These are phyloP conservation scores for Nemania sp. DNA, from an alignment of 2,329 filamentous ascomycete species.

Conservation along the genomic window DNA sequence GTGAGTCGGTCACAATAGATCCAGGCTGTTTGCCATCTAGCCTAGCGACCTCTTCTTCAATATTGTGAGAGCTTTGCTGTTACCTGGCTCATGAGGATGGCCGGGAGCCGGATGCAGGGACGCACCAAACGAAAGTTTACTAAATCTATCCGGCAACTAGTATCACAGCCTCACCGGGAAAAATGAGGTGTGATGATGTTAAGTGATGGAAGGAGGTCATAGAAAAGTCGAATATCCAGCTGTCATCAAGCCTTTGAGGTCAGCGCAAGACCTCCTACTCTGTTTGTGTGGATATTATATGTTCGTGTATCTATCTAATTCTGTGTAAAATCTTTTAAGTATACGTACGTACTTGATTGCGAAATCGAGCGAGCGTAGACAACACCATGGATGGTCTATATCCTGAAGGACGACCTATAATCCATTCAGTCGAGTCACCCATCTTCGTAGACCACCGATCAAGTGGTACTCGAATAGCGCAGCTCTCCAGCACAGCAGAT, in stretches of 20 bases:
- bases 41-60: neutral
- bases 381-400: too few relatives aligned
- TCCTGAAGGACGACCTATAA: too few relatives aligned
- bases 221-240: neutral
- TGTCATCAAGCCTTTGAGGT: neutral
- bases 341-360: too few relatives aligned
- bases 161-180: neutral
- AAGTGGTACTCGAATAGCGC: too few relatives aligned
- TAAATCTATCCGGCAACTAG: neutral
- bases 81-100: constrained; percentile 6
- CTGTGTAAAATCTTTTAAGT: too few relatives aligned
- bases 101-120: constrained; percentile 4
- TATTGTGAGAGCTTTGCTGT: constrained; percentile 5
- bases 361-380: too few relatives aligned
- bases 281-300: neutral
- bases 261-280: neutral
- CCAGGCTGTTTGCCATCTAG: neutral
- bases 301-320: neutral
- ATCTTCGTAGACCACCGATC: too few relatives aligned
- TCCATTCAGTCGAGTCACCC: too few relatives aligned
- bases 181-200: neutral
- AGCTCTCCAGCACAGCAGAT: too few relatives aligned
- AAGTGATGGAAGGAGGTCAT: neutral
- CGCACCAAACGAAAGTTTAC: neutral
- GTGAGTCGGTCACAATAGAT: too few relatives aligned